A percentile compares a stretch with the other conserved stretches of the same genome.
Conservation (phyloP, 371 early-diverging fungal genomes). For the Mucor saturninus region DNA sequence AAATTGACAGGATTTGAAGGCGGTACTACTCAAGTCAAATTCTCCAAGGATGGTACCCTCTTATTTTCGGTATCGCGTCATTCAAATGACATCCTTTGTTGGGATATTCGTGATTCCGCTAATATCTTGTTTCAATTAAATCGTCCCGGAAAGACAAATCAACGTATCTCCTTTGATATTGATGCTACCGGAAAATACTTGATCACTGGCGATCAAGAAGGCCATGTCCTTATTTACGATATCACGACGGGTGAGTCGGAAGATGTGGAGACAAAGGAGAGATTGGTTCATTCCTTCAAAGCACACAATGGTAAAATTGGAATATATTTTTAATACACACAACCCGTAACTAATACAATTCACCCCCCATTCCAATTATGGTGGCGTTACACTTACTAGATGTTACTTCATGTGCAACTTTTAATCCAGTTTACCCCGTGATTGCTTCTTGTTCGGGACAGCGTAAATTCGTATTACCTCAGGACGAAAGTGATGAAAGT, state of each 20-base stretch:
- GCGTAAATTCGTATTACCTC: conserved; percentile 47
- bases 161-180: conserved; percentile 71
- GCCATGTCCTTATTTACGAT: conserved; percentile 57
- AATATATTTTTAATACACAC: too few species aligned
- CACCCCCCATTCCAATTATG: too few species aligned
- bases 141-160: conserved; percentile 66
- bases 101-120: conserved; percentile 76
- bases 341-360: too few species aligned
- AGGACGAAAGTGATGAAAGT: conserved; percentile 8
- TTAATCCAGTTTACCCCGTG: conserved; percentile 67
- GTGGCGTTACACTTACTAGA: conserved; percentile 38
- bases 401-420: conserved; percentile 52
- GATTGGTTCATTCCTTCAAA: conserved; percentile 9
- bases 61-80: conserved; percentile 68
- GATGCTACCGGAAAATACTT: conserved; percentile 61
- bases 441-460: conserved; percentile 72
- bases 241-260: conserved; percentile 27
- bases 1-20: conserved; percentile 51
- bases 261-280: conserved; percentile 16
- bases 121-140: conserved; percentile 55
- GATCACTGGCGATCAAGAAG: conserved; percentile 61
- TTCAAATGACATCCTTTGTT: conserved; percentile 58
- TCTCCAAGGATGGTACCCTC: conserved; percentile 65
- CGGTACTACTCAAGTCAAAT: conserved; percentile 58
- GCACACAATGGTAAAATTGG: conserved; percentile 33